These are phyloP conservation scores for Aspergillus fructus DNA, from an alignment of 2,329 filamentous ascomycete species.

Conservation along the genomic window DNA sequence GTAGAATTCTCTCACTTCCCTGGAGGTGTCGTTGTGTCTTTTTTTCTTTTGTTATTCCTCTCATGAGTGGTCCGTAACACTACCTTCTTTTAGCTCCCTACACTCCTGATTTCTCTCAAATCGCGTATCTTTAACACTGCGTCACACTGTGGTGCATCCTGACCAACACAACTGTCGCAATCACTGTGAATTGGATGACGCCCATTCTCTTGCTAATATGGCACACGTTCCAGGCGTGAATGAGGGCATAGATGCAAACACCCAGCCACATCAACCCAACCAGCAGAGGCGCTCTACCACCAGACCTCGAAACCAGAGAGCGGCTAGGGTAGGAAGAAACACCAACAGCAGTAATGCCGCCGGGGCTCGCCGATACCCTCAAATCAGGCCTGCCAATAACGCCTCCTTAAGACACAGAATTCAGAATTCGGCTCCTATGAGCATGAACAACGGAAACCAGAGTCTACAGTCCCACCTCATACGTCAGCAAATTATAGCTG, in stretches of 20 bases:
- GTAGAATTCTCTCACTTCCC: too few species aligned
- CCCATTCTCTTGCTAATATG: background rate
- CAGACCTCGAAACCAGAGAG: background rate
- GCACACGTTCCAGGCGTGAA: background rate
- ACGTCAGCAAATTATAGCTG: conserved; percentile 29
- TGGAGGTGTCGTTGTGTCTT: too few species aligned
- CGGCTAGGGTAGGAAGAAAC: background rate
- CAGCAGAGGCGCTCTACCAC: background rate
- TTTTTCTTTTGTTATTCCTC: too few species aligned
- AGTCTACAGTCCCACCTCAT: conserved; percentile 28
- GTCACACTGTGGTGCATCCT: too few species aligned
- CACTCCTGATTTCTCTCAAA: too few species aligned
- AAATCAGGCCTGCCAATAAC: too few species aligned
- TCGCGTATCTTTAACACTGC: too few species aligned
- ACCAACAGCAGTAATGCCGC: background rate
- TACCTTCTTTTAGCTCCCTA: too few species aligned
- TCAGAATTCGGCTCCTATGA: background rate
- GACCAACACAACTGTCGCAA: background rate
- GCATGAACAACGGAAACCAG: background rate
- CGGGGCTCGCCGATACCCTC: background rate
- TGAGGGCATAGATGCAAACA: background rate
- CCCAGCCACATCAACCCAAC: background rate
- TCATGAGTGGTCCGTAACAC: too few species aligned
- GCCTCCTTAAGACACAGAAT: too few species aligned
- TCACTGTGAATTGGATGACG: background rate